These are phyloP conservation scores for Giardia muris DNA, from an alignment of 208 protist species.

Conservation along the genomic window DNA sequence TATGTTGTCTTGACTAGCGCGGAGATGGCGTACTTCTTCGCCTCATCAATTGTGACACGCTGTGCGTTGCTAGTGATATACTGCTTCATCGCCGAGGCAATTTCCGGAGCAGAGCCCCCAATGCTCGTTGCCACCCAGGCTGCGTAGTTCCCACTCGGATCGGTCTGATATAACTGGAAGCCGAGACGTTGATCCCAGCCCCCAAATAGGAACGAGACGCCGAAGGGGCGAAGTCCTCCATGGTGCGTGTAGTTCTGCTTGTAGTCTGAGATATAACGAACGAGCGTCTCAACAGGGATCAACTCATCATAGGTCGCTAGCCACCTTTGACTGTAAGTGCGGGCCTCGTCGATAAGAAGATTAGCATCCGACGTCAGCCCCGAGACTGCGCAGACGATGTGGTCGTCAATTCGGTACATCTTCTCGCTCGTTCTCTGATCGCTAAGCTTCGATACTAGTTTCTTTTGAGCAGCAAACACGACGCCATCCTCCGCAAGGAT, in stretches of 20 bases:
- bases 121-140: constrained; percentile 1
- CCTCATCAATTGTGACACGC: neutral
- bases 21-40: neutral
- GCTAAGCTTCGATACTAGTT: neutral
- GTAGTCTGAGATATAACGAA: neutral
- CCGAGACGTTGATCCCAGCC: neutral
- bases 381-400: neutral
- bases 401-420: neutral
- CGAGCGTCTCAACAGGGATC: neutral
- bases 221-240: constrained; percentile 18
- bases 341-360: neutral
- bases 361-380: constrained; percentile 23
- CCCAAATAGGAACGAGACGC: constrained; percentile 20
- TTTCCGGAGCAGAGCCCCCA: neutral
- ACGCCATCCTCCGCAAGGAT: neutral
- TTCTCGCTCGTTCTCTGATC: neutral
- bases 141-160: constrained; percentile 13
- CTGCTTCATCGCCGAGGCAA: neutral
- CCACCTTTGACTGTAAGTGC: neutral
- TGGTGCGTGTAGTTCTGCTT: neutral
- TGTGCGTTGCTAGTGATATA: neutral
- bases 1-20: neutral
- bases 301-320: neutral
- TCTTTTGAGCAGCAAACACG: constrained; percentile 7
- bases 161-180: constrained; percentile 6